Evolutionary conservation across 352 stramenopile genomes (phyloP), one percentile per base, ranked within the genome.

Genomic region (Thraustochytrium aureum): DNA sequence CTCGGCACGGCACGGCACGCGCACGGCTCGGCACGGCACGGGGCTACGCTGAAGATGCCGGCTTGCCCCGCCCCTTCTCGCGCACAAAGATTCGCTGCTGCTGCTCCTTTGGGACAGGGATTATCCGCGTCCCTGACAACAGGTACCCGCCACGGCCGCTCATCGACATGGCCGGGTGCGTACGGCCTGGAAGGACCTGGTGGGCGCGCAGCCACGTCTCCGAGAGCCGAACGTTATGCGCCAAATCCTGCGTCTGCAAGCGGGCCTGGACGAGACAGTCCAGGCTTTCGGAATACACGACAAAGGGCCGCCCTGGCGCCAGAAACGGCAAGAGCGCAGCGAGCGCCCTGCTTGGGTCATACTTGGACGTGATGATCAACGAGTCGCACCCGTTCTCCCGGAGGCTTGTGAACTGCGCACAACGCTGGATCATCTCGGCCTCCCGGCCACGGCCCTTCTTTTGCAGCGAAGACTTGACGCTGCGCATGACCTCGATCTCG

Each of bases 111-210:
- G 12, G 64, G 17, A 17, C 26, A 69, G 5, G 86, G 83, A 84
- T 85, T 85, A 35, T 97, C 89, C 85, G 97, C 98, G 61, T 95
- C 2, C 94, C 94, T 4, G 91, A 96, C 22, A 99, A 86, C 39
- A 99, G 85, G 83, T 96, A 99, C 20, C 95, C 94, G 59, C 94
- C 96, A 86, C 92, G 96, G 62, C 95, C 93, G 83, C 89, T 96
- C 92, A 99, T 99, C 81, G 89, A 97, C 95, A 98, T 99, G 74
- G 93, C 90, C 0, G 95, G 95, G 87, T 98, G 95, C 38, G 94
- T 99, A 17, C 93, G 88, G 20, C 92, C 92, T 4, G 92, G 92
- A 26, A 98, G 72, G 20, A 94, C 90, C 86, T 99, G 94, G 86
- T 97, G 95, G 84, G 98, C 93, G 41, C 95, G 90, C 62, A 94